Base-by-base conservation (phyloP, 1,284 basidiomycete species). In the Marasmius tenuissimus region DNA sequence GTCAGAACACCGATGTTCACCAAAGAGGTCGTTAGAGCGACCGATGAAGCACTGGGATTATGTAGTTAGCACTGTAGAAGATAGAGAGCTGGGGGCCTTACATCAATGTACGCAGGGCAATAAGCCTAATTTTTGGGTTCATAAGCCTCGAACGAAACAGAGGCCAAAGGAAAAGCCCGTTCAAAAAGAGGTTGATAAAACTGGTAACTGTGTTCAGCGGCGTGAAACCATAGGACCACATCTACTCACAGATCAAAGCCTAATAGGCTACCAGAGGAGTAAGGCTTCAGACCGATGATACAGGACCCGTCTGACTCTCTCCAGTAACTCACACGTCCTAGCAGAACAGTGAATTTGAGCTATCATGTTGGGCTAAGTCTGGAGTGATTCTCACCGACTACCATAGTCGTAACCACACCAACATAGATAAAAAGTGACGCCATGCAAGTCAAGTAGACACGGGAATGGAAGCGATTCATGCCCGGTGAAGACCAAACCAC, bases 111-210 rank as follows among this genome's bases (percentile, higher is more conserved):
- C 79, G 72, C 1, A 68, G 55, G 1, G 79, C 78, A 33, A 79
- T 70, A 22, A 63, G 61, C 27, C 73, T 71, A 11, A 80, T 65
- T 0, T 71, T 69, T 0, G 71, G 66, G 54, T 75, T 75, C n/a
- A 67, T 67, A 60, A 75, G 69, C 7, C 70, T 65, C 5, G 70
- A 67, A 20, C 72, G 69, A 38, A 73, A 66, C 2, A 84, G 68
- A 0, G 81, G 81, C 69, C 74, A 75, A 9, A 83, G 66, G 70
- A 85, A 84, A 12, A 81, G 72, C 2, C 65, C 62, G 1, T 80
- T 82, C 54, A 83, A 70, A 59, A 78, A 69, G 22, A 78, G 56
- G 60, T 75, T 80, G 65, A 79, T 71, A 59, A 70, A 65, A 8
- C 76, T 77, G 57, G 20, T 2, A 10, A 20, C 49, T 16, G 18